These are phyloP conservation scores for Gigaspora rosea DNA, from an alignment of 192 early-diverging fungal species.

Conservation along the genomic window DNA sequence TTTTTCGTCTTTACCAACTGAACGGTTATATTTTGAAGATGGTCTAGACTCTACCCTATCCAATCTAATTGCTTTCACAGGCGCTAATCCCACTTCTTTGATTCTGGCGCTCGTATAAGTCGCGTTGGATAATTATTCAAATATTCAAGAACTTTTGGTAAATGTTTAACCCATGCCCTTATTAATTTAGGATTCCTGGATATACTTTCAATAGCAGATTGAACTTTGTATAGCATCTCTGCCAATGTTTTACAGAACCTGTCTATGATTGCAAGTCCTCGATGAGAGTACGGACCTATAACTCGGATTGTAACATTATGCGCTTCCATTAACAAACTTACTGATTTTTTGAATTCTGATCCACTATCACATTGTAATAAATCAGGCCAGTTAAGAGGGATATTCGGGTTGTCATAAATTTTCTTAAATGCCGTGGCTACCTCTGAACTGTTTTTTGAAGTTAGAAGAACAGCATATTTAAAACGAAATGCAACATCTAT, in stretches of 20 bases:
- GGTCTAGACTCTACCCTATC: slow-evolving; percentile 2
- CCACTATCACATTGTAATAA: slow-evolving; percentile 16
- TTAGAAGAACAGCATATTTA: background rate
- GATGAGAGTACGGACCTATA: background rate
- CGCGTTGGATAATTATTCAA: slow-evolving; percentile 10
- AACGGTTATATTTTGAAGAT: background rate
- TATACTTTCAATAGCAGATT: slow-evolving; percentile 9
- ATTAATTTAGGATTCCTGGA: background rate
- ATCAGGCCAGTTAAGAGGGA: background rate
- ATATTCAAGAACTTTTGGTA: slow-evolving; percentile 5
- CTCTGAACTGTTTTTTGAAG: slow-evolving; percentile 2
- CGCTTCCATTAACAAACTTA: background rate
- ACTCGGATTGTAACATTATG: slow-evolving; percentile 7
- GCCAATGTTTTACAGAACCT: background rate
- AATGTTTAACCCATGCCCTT: slow-evolving; percentile 2
- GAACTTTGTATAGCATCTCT: slow-evolving; percentile 7
- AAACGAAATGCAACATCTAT: background rate
- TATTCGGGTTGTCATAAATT: background rate
- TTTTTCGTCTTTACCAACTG: background rate
- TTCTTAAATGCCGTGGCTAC: background rate
- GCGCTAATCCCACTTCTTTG: background rate
- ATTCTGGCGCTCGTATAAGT: background rate
- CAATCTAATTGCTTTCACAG: background rate
- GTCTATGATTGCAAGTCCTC: background rate
- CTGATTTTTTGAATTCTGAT: background rate